These are phyloP conservation scores for Penicillium simplicissimum DNA, from an alignment of 495 filamentous ascomycete genomes.

Conservation along the genomic window DNA sequence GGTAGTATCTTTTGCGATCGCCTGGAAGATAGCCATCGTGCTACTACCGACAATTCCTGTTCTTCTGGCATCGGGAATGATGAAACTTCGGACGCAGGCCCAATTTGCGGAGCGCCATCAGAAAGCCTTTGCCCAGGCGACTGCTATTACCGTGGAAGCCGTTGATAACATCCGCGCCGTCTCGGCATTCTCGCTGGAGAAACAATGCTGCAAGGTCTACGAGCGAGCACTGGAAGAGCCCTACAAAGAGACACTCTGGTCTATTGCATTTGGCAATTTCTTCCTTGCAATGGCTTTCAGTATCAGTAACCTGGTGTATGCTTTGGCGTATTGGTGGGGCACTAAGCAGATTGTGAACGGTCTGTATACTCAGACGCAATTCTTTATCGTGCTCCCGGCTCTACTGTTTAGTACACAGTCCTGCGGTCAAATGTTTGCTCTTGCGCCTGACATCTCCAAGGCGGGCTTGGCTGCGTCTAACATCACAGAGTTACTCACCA, in stretches of 20 bases:
- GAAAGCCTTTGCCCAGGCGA: conserved; percentile 50
- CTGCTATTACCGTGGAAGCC: conserved; percentile 52
- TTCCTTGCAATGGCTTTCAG: conserved; percentile 44
- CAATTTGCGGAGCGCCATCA: conserved; percentile 60
- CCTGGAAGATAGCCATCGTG: conserved; percentile 46
- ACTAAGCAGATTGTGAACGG: conserved; percentile 56
- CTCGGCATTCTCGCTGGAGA: conserved; percentile 50
- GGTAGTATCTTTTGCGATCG: conserved; percentile 39
- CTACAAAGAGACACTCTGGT: conserved; percentile 47
- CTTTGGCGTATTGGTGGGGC: conserved; percentile 70
- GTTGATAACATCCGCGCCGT: conserved; percentile 54
- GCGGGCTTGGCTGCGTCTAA: conserved; percentile 43
- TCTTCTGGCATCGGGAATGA: conserved; percentile 44
- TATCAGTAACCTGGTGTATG: conserved; percentile 56
- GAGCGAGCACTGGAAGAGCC: conserved; percentile 38
- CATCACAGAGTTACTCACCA: conserved; percentile 37
- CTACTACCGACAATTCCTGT: conserved; percentile 43
- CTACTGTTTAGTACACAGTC: conserved; percentile 60
- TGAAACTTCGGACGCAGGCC: conserved; percentile 54
- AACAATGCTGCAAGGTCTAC: conserved; percentile 39
- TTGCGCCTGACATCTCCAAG: conserved; percentile 62
- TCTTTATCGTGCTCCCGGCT: conserved; percentile 66
- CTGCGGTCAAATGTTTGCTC: conserved; percentile 64
- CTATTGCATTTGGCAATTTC: conserved; percentile 41
- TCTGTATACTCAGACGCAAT: conserved; percentile 57